Base-by-base conservation (phyloP, 78 protist genomes). In the Anaeramoeba ignava region DNA sequence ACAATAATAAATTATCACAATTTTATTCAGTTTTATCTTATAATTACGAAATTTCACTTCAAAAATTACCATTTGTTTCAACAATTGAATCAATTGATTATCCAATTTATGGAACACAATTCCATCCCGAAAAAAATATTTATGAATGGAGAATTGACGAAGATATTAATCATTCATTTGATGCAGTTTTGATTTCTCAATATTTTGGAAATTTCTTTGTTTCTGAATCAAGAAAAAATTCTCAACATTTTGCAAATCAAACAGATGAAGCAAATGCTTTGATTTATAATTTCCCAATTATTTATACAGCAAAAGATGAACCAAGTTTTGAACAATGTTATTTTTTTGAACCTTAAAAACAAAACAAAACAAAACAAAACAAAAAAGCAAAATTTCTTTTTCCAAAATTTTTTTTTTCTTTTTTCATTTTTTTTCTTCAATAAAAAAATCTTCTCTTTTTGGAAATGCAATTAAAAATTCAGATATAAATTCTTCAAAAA, bases 201-300 rank as follows among this genome's bases (percentile, higher is more conserved):
- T 54, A 54, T 54, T 54, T 54, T 54, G 73, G 73, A 54, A 54
- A 54, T 54, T 54, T 54, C 73, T 17, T 54, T 17, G 73, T 54
- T 54, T 27, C 8, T 17, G 73, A 54, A 54, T 8, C 73, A 8
- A 54, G 73, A 54, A 54, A 54, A 54, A 54, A 54, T 54, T 8
- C 8, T 17, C 73, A 54, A 54, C 73, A 54, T 54, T 54, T 54
- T 17, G 73, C 8, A 17, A 54, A 54, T 54, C 36, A 54, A 54
- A 27, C 73, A n/a, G n/a, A n/a, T n/a, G n/a, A n/a, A n/a, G n/a
- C n/a, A n/a, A n/a, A n/a, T n/a, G n/a, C n/a, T n/a, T n/a, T n/a
- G n/a, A n/a, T n/a, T n/a, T n/a, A n/a, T n/a, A n/a, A n/a, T n/a
- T n/a, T n/a, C n/a, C n/a, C n/a, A n/a, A n/a, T n/a, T n/a, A n/a